Base-by-base conservation (phyloP, 1,284 basidiomycete species). In the Phlebopus sp. region DNA sequence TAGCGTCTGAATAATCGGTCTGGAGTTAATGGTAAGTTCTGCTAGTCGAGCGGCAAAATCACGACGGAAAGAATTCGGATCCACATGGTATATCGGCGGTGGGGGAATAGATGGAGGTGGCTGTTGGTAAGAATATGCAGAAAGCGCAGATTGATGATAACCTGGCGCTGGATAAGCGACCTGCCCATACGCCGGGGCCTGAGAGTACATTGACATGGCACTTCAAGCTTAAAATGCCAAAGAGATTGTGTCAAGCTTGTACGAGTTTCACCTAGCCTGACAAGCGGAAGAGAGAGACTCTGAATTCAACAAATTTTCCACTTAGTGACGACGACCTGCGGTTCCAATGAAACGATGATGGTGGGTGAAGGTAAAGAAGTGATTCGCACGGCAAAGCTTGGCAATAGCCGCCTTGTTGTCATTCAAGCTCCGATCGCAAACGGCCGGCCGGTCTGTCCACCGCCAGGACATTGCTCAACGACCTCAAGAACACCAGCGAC, bases 1-100 rank as follows among this genome's bases (percentile, higher is more conserved):
- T n/a, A 99, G 74, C 53, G 82, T 82, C 70, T 96, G 94, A 59
- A 99, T 99, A 56, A 97, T 86, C 13, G 93, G 91, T 64, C 95
- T 88, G 57, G 94, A 97, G 71, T 99, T 99, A 76, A 96, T 86
- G 36, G 86, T 94, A 53, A 99, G 84, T 57, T 89, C 82, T 60
- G 83, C 76, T 50, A 98, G 83, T 51, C 92, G 86, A 42, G 75
- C 69, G 54, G 80, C 70, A 70, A 88, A 93, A 68, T 91, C 87
- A 70, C 82, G 81, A 57, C 91, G 86, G 69, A 95, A 95, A 30
- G 79, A 77, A 62, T 77, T 78, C 29, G 90, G 81, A 67, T 90
- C 86, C 70, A 81, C 67, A 63, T 77, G 74, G 67, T 77, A 79
- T 54, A 79, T 59, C 41, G 75, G 66, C 10, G 67, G 62, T 7